These are phyloP conservation scores for Dendrobium nobile DNA, from an alignment of 106 monocot species.

Conservation along the genomic window DNA sequence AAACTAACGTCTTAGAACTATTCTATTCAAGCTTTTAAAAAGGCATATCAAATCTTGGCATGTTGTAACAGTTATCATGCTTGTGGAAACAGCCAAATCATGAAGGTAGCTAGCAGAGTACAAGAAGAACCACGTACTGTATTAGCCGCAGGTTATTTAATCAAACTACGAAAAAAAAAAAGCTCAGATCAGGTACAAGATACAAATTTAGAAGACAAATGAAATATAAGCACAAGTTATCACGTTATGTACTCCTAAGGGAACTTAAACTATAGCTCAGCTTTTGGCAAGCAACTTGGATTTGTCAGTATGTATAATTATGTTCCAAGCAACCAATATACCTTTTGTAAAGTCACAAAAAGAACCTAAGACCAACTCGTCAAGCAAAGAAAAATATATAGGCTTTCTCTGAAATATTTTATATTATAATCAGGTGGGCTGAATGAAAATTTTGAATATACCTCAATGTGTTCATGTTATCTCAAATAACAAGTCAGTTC, in stretches of 20 bases:
- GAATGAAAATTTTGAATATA: not conserved
- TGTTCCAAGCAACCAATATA: not conserved
- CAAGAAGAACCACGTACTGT: not conserved
- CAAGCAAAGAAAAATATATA: not conserved
- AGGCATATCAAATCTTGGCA: not conserved
- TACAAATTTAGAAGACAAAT: not conserved
- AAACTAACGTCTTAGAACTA: not conserved
- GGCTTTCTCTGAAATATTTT: not conserved
- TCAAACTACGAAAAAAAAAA: not conserved
- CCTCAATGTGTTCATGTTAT: too few species aligned
- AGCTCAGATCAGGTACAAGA: not conserved
- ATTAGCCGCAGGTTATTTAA: not conserved
- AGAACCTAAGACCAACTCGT: not conserved
- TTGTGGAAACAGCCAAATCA: not conserved
- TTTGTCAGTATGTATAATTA: not conserved
- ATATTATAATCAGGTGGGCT: not conserved
- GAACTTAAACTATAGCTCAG: not conserved
- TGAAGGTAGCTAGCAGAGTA: not conserved
- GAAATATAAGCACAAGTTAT: not conserved
- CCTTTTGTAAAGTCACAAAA: not conserved
- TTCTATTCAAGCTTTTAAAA: not conserved
- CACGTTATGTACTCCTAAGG: not conserved
- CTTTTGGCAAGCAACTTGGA: not conserved
- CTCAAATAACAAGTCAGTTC: too few species aligned
- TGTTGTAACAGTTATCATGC: not conserved